Percentiles rank a stretch among this genome's conserved stretches.
phyloP scores from a whole-genome alignment of 2,329 filamentous ascomycete genomes.

The Lizonia empirigonia region DNA sequence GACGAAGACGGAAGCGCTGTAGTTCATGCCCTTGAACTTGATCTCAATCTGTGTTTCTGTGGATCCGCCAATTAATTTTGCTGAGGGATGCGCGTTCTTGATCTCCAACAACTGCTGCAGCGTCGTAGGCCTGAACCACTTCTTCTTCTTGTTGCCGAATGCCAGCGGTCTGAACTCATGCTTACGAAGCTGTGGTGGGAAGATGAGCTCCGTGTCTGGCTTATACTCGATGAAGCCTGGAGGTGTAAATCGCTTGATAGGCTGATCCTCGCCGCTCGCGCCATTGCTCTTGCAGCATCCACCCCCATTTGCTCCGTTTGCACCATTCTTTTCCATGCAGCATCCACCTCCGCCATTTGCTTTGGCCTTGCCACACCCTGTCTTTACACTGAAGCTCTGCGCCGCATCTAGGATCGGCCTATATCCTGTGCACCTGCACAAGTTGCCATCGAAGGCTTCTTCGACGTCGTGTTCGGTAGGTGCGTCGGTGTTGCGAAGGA shows the following conservation, averaged over 20 bases:
- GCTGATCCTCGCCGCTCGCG: conserved; percentile 45
- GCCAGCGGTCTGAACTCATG: conserved; percentile 80
- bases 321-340: conserved; percentile 66
- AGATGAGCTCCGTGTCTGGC: conserved; percentile 92
- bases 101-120: conserved; percentile 88
- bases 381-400: conserved; percentile 76
- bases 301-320: conserved; percentile 43
- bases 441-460: conserved; percentile 95
- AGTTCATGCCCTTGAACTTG: conserved; percentile 95
- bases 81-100: conserved; percentile 80
- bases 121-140: conserved; percentile 89
- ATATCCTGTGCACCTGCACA: conserved; percentile 96
- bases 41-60: conserved; percentile 98
- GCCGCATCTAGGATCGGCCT: conserved; percentile 92
- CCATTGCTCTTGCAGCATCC: conserved; percentile 50
- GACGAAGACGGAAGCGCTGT: conserved; percentile 87
- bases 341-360: conserved; percentile 69
- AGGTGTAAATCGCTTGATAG: conserved; percentile 72
- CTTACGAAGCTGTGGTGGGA: conserved; percentile 83
- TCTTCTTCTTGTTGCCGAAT: conserved; percentile 93
- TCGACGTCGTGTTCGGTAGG: conserved; percentile 85
- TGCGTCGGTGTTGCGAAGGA: conserved; percentile 80
- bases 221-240: conserved; percentile 95
- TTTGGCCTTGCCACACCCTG: conserved; percentile 60
- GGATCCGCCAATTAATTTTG: conserved; percentile 94